Conservation (phyloP, 148 eudicot genomes). For the Amaranthus palmeri region DNA sequence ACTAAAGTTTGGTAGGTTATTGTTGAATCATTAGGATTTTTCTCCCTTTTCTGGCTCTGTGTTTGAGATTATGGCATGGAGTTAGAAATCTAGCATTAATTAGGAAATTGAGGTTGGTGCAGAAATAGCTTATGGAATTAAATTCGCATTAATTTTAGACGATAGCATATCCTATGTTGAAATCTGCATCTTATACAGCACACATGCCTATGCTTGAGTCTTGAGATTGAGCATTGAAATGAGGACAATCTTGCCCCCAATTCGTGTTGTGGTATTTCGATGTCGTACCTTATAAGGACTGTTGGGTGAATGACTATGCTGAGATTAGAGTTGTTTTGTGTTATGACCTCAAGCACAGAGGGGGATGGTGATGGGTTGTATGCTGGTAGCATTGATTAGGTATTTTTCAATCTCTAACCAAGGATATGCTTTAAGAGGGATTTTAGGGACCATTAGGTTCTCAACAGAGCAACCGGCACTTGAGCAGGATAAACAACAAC, state of each 20-base stretch:
- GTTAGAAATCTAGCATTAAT: too few relatives aligned
- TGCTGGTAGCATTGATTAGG: not conserved
- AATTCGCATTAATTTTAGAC: too few relatives aligned
- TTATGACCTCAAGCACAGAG: not conserved
- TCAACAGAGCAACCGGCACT: not conserved
- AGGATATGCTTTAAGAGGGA: not conserved
- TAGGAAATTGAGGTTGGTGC: too few relatives aligned
- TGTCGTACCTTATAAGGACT: not conserved
- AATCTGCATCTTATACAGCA: not conserved
- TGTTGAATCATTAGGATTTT: too few relatives aligned
- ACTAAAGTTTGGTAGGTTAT: too few relatives aligned
- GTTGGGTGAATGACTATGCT: not conserved
- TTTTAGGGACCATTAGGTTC: constrained; percentile 4
- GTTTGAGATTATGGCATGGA: too few relatives aligned
- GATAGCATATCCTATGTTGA: not conserved
- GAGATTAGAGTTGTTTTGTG: not conserved
- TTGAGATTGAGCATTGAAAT: not conserved
- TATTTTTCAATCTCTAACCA: not conserved
- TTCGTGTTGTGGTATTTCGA: not conserved
- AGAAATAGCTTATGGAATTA: too few relatives aligned
- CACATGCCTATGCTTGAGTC: not conserved
- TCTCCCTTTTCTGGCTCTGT: too few relatives aligned
- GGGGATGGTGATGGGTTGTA: not conserved
- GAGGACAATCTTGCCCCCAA: too few relatives aligned
- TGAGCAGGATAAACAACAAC: not conserved